A percentile compares a stretch with the other conserved stretches of the same genome.
Conservation (phyloP, 306 rosid genomes). For the Crataegus laevigata region DNA sequence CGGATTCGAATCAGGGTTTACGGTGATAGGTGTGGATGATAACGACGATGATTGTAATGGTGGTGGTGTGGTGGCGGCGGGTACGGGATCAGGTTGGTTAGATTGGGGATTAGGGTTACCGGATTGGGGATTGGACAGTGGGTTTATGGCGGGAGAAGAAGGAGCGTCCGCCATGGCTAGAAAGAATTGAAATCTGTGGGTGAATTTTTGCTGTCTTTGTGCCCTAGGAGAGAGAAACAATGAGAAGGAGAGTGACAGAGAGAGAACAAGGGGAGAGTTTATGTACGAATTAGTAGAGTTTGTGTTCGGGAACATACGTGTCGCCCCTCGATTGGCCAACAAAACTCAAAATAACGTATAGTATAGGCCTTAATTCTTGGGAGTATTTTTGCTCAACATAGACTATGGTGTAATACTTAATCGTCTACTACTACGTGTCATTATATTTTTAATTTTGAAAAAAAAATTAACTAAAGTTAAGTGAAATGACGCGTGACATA, state of each 20-base stretch:
- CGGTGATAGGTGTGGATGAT: slow-evolving; percentile 21
- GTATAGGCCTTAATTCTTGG: background rate
- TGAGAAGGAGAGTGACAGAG: background rate
- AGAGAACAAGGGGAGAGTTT: background rate
- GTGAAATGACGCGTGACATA: no score
- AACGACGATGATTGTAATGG: slow-evolving; percentile 18
- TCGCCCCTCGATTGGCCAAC: background rate
- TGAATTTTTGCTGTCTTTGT: background rate
- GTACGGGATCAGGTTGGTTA: slow-evolving; percentile 39
- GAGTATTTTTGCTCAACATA: no score
- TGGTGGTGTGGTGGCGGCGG: slow-evolving; percentile 19
- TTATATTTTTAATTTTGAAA: no score
- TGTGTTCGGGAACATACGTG: background rate
- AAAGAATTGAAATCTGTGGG: background rate
- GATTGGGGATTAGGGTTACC: slow-evolving; percentile 27
- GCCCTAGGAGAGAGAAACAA: background rate
- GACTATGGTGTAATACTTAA: no score
- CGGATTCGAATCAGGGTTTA: slow-evolving; percentile 53
- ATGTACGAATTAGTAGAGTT: background rate
- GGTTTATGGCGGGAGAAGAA: slow-evolving; percentile 44
- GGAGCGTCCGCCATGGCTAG: slow-evolving; percentile 68
- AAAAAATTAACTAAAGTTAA: no score
- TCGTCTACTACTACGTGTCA: no score
- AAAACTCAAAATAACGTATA: background rate
- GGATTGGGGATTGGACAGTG: slow-evolving; percentile 39